Evolutionary conservation across 495 filamentous ascomycete genomes (phyloP).

Genomic region (Hypoxylon fuscum): DNA sequence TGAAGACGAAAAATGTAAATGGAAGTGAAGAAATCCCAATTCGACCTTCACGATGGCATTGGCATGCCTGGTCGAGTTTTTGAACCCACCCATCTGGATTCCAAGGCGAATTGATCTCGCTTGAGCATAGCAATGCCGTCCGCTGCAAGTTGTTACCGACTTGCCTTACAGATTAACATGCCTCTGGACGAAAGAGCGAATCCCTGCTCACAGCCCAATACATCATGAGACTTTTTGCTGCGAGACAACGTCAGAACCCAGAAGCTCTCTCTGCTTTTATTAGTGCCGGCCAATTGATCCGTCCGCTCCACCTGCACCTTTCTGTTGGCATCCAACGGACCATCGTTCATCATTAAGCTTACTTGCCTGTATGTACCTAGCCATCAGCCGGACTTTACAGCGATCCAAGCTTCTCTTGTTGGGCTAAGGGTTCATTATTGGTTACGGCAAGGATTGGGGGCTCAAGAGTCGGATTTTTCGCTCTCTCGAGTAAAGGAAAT

Average conservation of each 20-base stretch:
- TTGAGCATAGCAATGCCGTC: not conserved
- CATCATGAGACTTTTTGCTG: conserved; percentile 43
- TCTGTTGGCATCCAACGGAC: conserved; percentile 34
- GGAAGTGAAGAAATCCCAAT: conserved; percentile 6
- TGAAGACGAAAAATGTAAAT: conserved; percentile 8
- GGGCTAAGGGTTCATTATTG: conserved; percentile 9
- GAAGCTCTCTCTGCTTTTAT: conserved; percentile 35
- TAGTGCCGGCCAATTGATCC: conserved; percentile 43
- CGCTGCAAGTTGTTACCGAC: conserved; percentile 26
- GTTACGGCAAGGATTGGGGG: conserved; percentile 11
- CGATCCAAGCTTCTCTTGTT: conserved; percentile 18
- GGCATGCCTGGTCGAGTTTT: not conserved
- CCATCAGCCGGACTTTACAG: not conserved
- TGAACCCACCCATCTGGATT: conserved; percentile 4
- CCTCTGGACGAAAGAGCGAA: conserved; percentile 31
- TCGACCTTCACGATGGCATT: conserved; percentile 12
- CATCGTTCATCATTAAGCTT: conserved; percentile 25
- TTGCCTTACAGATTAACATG: conserved; percentile 32
- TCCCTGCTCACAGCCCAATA: conserved; percentile 38
- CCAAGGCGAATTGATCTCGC: conserved; percentile 17
- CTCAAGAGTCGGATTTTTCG: conserved; percentile 6
- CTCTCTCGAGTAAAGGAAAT: not conserved
- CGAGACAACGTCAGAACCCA: conserved; percentile 44
- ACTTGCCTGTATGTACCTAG: conserved; percentile 13
- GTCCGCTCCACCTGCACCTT: conserved; percentile 37